Evolutionary conservation across 2,329 filamentous ascomycete genomes (phyloP).

Genomic region (Alternaria dauci): DNA sequence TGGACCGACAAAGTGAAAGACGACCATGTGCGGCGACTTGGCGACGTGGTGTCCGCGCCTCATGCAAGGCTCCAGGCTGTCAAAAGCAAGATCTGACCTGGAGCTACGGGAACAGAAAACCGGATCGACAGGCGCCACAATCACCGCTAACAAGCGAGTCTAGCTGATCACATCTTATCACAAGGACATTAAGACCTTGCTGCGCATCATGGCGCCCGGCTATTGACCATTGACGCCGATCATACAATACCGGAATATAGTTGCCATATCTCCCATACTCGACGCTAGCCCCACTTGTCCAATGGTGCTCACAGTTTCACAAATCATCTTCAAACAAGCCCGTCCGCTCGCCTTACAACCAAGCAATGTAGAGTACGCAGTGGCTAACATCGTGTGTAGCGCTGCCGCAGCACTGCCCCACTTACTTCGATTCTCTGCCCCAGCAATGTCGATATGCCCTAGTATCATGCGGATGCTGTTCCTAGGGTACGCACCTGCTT

Average conservation of each 20-base stretch:
- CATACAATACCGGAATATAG: conserved; percentile 25
- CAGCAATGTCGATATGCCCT: conserved; percentile 1
- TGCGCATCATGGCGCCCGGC: conserved; percentile 20
- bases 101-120: conserved; percentile 17
- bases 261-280: conserved; percentile 24
- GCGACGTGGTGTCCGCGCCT: conserved; percentile 9
- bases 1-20: conserved; percentile 6
- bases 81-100: conserved; percentile 19
- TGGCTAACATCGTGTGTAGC: conserved; percentile 11
- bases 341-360: conserved; percentile 9
- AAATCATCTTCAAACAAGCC: conserved; percentile 1
- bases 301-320: conserved; percentile 2
- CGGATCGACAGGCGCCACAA: conserved; percentile 19
- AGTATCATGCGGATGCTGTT: conserved; percentile 4
- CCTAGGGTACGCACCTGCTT: conserved; percentile 10
- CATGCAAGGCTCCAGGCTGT: conserved; percentile 11
- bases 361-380: neutral
- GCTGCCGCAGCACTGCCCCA: conserved; percentile 11
- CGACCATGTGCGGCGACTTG: conserved; percentile 16
- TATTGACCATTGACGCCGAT: conserved; percentile 24
- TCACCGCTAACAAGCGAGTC: conserved; percentile 10
- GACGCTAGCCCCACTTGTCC: conserved; percentile 7
- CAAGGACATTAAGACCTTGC: conserved; percentile 14
- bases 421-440: conserved; percentile 13
- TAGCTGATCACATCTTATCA: conserved; percentile 21